phyloP scores from a whole-genome alignment of 345 rosid species.

The Theobroma cacao region DNA sequence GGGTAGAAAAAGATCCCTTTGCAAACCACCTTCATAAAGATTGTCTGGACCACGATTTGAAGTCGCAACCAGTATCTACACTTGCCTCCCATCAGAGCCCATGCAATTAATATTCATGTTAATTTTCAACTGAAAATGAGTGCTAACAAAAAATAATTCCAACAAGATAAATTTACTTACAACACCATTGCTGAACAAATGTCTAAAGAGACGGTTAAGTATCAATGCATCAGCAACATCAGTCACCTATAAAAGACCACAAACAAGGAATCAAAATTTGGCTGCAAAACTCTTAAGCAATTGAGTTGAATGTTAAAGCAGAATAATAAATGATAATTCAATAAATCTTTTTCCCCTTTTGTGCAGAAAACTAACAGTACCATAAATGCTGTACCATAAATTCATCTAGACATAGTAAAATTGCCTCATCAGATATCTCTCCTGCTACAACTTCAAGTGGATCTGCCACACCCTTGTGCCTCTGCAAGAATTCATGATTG shows the following conservation, averaged over 20 bases:
- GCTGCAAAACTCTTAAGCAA: not conserved
- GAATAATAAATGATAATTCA: not conserved
- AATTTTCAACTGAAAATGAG: constrained; percentile 14
- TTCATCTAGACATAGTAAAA: constrained; percentile 88
- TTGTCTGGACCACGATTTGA: constrained; percentile 98
- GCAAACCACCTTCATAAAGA: constrained; percentile 96
- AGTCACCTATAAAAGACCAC: constrained; percentile 56
- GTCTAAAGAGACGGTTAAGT: constrained; percentile 78
- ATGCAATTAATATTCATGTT: constrained; percentile 20
- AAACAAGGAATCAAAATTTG: constrained; percentile 11
- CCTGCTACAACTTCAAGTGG: constrained; percentile 98
- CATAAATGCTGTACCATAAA: constrained; percentile 65
- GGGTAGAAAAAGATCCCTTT: constrained; percentile 95
- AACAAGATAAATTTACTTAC: constrained; percentile 49
- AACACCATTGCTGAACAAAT: constrained; percentile 78
- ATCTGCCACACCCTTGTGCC: constrained; percentile 86
- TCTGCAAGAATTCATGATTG: constrained; percentile 50
- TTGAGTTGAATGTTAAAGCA: not conserved
- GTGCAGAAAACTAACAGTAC: not conserved
- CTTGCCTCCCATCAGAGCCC: constrained; percentile 40
- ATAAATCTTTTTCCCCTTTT: not conserved
- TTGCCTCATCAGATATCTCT: constrained; percentile 90
- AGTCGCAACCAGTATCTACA: constrained; percentile 88
- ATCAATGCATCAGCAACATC: constrained; percentile 99
- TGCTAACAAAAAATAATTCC: not conserved